Base-by-base conservation (phyloP, 2,329 filamentous ascomycete species). In the Endoconidiophora laricicola region DNA sequence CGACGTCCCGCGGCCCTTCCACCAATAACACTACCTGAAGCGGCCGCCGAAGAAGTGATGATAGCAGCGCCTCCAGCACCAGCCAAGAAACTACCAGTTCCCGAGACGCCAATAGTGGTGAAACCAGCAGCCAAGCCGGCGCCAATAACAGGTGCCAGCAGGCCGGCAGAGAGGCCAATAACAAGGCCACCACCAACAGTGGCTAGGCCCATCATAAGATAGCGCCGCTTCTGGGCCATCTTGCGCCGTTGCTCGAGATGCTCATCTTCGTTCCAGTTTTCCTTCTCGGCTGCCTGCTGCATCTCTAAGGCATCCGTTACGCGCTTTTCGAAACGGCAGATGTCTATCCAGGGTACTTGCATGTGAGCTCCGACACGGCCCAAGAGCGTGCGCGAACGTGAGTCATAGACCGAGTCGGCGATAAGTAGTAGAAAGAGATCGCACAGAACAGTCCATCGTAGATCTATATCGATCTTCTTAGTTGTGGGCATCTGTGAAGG, bases 261-360 rank as follows among this genome's bases (percentile, higher is more conserved):
- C 56, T 93, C 86, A 9, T 91, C 82, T 63, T 98, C 91, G 57
- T 95, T 93, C 91, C 91, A 98, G 55, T 90, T 94, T 65, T 98
- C 91, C 59, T 90, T 93, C 55, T 87, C 83, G 4, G 86, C 86
- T 44, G 84, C 80, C 63, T 96, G 87, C 65, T 96, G 90, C 86
- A 98, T 95, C 64, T 98, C 91, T 20, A 98, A 69, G 1, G 91
- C 87, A 64, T 98, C 91, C 6, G 91, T 95, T 4, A 98, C 86
- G 48, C 87, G 82, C 67, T 95, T 96, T 66, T 98, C 91, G 60
- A 98, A 98, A 38, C 86, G 80, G 64, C 87, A 94, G 52, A 96
- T 94, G 56, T 98, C 91, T 49, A 93, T 70, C 86, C 86, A 94
- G 10, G 81, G 74, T 6, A 98, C 81, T 40, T 84, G 79, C 57